A percentile compares a stretch with the other conserved stretches of the same genome.
These are phyloP conservation scores for Cyclocybe aegerita DNA, from an alignment of 768 basidiomycete genomes.

Conservation along the genomic window DNA sequence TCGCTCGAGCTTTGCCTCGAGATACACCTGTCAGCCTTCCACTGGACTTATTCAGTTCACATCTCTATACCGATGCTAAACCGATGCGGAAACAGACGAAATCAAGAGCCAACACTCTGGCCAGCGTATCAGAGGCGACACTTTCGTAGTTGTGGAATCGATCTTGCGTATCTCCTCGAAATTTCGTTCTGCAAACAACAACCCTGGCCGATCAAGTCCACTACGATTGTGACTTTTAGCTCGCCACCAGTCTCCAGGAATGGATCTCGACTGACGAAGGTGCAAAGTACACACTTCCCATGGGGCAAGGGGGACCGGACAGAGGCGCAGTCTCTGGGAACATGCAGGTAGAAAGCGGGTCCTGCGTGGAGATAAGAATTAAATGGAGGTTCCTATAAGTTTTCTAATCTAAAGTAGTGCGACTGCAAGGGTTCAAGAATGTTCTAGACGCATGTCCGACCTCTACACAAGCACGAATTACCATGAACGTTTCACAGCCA, in stretches of 20 bases:
- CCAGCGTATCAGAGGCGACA: background rate
- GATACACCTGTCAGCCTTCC: conserved; percentile 8
- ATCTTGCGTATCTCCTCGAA: background rate
- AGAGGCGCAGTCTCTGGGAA: background rate
- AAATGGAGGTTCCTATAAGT: conserved; percentile 3
- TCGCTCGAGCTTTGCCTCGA: conserved; percentile 21
- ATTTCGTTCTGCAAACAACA: background rate
- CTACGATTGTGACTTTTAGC: background rate
- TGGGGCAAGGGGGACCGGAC: too few relatives aligned
- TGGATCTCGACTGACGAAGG: too few relatives aligned
- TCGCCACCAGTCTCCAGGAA: too few relatives aligned
- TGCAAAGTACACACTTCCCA: too few relatives aligned
- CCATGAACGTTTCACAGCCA: conserved; percentile 62
- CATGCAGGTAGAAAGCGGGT: background rate
- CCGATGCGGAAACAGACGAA: conserved; percentile 4
- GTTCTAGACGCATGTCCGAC: too few relatives aligned
- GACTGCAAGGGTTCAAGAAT: background rate
- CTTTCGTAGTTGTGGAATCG: background rate
- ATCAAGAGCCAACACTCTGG: conserved; percentile 6
- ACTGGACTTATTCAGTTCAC: conserved; percentile 30
- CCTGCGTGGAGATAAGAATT: background rate
- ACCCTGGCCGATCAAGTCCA: background rate
- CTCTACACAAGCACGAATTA: conserved; percentile 17
- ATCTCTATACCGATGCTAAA: conserved; percentile 33
- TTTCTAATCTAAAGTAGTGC: conserved; percentile 10